Evolutionary conservation across 805 yeast genomes (phyloP).

Genomic region (Saccharomycopsis sp.): DNA sequence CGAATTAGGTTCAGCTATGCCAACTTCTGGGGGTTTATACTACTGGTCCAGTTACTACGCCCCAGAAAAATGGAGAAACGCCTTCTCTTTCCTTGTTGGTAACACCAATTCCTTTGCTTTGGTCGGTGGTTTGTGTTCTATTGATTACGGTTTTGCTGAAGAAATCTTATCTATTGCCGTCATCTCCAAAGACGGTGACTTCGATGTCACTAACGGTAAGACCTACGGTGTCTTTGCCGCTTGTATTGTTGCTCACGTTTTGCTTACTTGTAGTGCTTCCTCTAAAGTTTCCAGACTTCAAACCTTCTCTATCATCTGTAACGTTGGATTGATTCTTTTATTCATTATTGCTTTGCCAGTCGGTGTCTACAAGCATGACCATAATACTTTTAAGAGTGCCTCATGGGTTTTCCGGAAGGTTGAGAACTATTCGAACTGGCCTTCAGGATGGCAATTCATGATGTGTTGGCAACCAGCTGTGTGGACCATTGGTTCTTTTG

Average conservation of each 20-base stretch:
- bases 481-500: constrained; percentile 74
- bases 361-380: constrained; percentile 31
- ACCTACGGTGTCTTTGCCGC: constrained; percentile 64
- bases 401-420: not conserved
- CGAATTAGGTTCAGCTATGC: constrained; percentile 61
- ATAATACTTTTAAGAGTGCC: not conserved
- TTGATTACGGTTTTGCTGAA: constrained; percentile 61
- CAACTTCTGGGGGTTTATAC: constrained; percentile 72
- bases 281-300: constrained; percentile 52
- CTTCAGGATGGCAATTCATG: constrained; percentile 50
- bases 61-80: constrained; percentile 44
- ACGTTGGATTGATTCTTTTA: constrained; percentile 45
- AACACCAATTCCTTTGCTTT: constrained; percentile 62
- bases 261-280: constrained; percentile 51
- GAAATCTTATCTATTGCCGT: constrained; percentile 55
- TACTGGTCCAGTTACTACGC: constrained; percentile 65
- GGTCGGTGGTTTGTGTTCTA: constrained; percentile 59
- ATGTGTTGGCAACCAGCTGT: constrained; percentile 59
- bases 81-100: constrained; percentile 58
- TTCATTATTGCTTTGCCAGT: constrained; percentile 60
- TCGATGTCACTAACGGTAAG: constrained; percentile 45
- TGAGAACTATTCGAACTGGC: constrained; percentile 46
- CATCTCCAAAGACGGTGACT: constrained; percentile 47
- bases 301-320: constrained; percentile 48
- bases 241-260: constrained; percentile 45